phyloP scores from a whole-genome alignment of 2,329 filamentous ascomycete species.

The Apiospora kogelbergensis region DNA sequence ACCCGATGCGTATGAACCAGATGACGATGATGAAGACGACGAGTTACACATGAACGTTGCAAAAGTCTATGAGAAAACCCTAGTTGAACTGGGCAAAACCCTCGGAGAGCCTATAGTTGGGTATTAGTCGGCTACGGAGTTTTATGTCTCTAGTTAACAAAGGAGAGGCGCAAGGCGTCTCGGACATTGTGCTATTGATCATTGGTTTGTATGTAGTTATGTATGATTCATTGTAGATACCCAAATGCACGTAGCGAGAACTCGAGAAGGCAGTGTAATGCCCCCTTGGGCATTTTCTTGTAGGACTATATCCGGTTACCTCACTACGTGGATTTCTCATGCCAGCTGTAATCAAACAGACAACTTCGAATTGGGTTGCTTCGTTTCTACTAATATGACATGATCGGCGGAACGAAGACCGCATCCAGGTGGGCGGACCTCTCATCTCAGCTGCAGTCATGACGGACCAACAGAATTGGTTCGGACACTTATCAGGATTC shows the following conservation, averaged over 20 bases:
- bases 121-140: slow-evolving; percentile 2
- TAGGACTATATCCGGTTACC: not conserved
- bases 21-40: slow-evolving; percentile 27
- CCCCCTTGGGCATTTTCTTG: not conserved
- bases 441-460: not conserved
- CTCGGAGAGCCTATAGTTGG: slow-evolving; percentile 45
- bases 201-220: not conserved
- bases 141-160: not conserved
- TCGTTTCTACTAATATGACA: not conserved
- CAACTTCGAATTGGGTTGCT: not conserved
- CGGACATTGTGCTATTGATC: not conserved
- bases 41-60: slow-evolving; percentile 68
- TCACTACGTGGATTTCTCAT: no score
- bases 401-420: not conserved
- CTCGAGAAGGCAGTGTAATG: not conserved
- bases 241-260: not conserved
- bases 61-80: slow-evolving; percentile 76
- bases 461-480: not conserved
- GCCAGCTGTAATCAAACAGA: not conserved
- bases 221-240: not conserved
- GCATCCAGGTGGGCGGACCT: not conserved
- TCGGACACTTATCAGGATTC: not conserved
- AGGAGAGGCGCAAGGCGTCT: not conserved
- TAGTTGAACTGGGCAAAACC: slow-evolving; percentile 70
- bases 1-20: not conserved